Base-by-base conservation (phyloP, 2,329 filamentous ascomycete species). In the Stagonosporopsis cucurbitacearum region DNA sequence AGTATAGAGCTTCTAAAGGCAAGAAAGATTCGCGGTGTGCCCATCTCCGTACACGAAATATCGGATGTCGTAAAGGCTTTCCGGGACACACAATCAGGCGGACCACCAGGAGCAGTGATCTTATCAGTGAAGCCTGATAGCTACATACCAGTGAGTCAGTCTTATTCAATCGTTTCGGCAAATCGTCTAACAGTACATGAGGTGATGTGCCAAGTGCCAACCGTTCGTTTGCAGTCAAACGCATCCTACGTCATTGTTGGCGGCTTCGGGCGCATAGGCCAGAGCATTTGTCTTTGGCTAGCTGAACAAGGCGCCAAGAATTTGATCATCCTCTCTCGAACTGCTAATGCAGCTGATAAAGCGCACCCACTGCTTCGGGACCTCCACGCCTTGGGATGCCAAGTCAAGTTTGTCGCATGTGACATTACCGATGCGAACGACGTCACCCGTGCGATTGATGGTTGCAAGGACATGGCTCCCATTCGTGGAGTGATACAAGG, bases 401-500 rank as follows among this genome's bases (percentile, higher is more conserved):
- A 26, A 26, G 9, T 26, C 25, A 26, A 9, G 9, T 26, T 9
- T 26, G 25, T 26, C 25, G 25, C 25, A 26, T 26, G 25, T 26
- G 25, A 26, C 25, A 26, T 26, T 9, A 26, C 25, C 9, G 9
- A 26, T 26, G 25, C 4, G 9, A 9, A 26, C 25, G 25, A 26
- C 25, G 25, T 26, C 5, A 26, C 4, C 4, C 25, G 25, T 9
- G 25, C 25, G 25, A 9, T 26, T 26, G 25, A 26, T 4, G 9
- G 25, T 26, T 26, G 25, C 25, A 26, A 26, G 5, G 25, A 26
- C 9, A 40, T 72, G 25, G 65, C 68, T 15, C 66, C 68, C 2
- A 60, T 72, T 15, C 57, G 61, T 23, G 70, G 69, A 30, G 63
- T 67, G 32, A 60, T 68, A 22, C 63, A 68, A 17, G 67, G 60